Conservation (phyloP, 441 rosid genomes). For the Populus trichocarpa region DNA sequence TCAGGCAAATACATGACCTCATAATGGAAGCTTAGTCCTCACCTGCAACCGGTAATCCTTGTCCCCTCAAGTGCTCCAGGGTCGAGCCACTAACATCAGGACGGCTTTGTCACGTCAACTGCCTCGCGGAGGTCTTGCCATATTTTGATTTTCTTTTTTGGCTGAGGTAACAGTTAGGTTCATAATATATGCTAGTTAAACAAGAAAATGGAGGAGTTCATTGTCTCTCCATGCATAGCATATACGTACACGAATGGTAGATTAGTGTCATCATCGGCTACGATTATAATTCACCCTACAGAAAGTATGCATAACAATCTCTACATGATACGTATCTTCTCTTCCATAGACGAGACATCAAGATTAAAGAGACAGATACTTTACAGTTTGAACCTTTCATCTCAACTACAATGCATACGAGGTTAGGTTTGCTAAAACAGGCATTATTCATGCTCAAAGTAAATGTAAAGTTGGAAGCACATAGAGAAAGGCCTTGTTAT, state of each 20-base stretch:
- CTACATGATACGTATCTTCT: not conserved
- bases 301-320: not conserved
- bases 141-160: not conserved
- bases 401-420: not conserved
- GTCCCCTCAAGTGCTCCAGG: not conserved
- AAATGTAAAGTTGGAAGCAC: not conserved
- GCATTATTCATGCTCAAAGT: not conserved
- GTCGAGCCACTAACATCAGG: not conserved
- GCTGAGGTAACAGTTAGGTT: not conserved
- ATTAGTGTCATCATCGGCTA: not conserved
- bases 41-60: not conserved
- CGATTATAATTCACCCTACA: not conserved
- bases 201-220: not conserved
- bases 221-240: not conserved
- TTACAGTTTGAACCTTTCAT: not conserved
- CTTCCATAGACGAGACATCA: not conserved
- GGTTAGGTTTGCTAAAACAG: too few species aligned
- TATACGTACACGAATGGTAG: not conserved
- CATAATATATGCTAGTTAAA: not conserved
- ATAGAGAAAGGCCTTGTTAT: slow-evolving; percentile 4
- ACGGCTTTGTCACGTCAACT: not conserved
- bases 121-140: not conserved
- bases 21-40: not conserved
- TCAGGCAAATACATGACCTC: not conserved
- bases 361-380: not conserved